A percentile compares a stretch with the other conserved stretches of the same genome.
phyloP scores from a whole-genome alignment of 2,329 filamentous ascomycete genomes.

The Talaromyces piceae region DNA sequence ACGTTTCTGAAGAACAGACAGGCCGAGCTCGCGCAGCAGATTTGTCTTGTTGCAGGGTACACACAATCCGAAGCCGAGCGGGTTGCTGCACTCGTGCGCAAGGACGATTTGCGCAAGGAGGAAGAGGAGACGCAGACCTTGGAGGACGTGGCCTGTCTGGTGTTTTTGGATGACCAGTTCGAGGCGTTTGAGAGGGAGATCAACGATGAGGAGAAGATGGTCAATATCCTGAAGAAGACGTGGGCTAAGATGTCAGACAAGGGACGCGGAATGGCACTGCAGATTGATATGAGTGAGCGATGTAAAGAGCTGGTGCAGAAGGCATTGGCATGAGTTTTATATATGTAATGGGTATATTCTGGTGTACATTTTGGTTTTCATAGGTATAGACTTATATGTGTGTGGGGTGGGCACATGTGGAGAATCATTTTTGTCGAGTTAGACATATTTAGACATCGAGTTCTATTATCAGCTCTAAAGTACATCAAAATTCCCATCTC shows the following conservation, averaged over 20 bases:
- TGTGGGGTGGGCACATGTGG: too few species aligned
- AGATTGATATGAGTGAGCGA: conserved; percentile 57
- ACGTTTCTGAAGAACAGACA: conserved; percentile 66
- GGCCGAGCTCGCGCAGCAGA: conserved; percentile 50
- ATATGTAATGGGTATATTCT: not conserved
- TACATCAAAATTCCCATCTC: not conserved
- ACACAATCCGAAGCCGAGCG: conserved; percentile 48
- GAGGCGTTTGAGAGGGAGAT: conserved; percentile 64
- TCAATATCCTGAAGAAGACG: conserved; percentile 63
- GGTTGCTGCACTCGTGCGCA: conserved; percentile 66
- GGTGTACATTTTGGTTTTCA: not conserved
- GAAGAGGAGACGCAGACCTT: conserved; percentile 57
- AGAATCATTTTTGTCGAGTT: too few species aligned
- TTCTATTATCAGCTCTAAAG: not conserved
- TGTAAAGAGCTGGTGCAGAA: conserved; percentile 56
- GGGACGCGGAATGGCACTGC: conserved; percentile 58
- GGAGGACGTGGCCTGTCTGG: conserved; percentile 79
- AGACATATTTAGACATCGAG: not conserved
- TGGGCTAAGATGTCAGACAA: conserved; percentile 66
- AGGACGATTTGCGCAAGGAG: conserved; percentile 56
- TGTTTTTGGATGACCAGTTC: conserved; percentile 82
- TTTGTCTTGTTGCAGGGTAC: conserved; percentile 48
- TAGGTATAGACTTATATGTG: not conserved
- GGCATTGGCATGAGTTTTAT: conserved; percentile 41
- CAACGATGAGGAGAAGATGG: conserved; percentile 72